Base-by-base conservation (phyloP, 352 stramenopile species). In the Globisporangium canariense region DNA sequence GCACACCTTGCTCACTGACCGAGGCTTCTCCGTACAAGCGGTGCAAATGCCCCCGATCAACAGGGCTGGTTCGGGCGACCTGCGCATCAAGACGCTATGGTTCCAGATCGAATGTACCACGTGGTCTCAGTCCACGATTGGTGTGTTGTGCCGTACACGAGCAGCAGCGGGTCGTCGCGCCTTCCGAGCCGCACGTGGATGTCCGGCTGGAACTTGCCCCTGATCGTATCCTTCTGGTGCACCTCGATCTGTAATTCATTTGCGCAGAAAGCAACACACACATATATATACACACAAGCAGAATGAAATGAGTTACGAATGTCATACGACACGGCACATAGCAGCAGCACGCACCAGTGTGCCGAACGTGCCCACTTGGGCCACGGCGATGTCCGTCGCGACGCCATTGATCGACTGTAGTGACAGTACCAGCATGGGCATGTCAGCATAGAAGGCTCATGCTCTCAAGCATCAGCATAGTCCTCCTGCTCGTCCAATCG, bases 131-230 rank as follows among this genome's bases (percentile, higher is more conserved):
- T 45, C 40, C 11, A 6, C 8, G 14, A n/a, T 13, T 5, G 11
- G 2, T 45, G 40, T 45, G 40, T 2, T 45, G 40, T 45, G 11
- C 40, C 79, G 58, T 95, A 95, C 47, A 95, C 84, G 45, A 95
- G 71, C 60, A 95, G 64, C 38, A 95, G 78, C 45, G 86, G 86
- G 57, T 95, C 86, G 56, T 95, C 86, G 20, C 86, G 81, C 25
- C 85, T 73, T 3, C 86, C 86, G 47, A 94, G 74, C 38, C 83
- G 81, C 54, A 94, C 69, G 54, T 89, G 25, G 25, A 28, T 28
- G 25, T 28, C 25, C 25, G 25, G 25, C 62, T 92, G 83, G 54
- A 90, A 77, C 53, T 90, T 90, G 56, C 84, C 86, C 60, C 77
- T 91, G 57, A 94, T 86, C 36, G 76, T 83, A 57, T 91, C 77